These are phyloP conservation scores for Rhodotorula mucilaginosa DNA, from an alignment of 1,284 basidiomycete genomes.

Conservation along the genomic window DNA sequence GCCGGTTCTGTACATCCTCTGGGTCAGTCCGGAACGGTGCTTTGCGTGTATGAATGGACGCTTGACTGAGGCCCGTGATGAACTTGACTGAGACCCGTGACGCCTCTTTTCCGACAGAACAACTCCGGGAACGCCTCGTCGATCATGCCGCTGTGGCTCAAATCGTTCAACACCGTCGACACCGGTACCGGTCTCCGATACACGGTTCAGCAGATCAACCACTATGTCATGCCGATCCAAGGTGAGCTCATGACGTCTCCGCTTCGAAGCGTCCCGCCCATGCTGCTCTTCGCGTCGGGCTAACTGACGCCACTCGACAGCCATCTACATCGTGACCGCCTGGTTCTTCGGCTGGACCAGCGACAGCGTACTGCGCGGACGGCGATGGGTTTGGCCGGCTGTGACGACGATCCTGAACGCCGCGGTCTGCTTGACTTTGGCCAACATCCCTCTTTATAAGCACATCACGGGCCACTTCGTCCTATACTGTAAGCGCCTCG, in stretches of 20 bases:
- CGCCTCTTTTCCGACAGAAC: conserved; percentile 35
- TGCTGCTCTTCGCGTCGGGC: conserved; percentile 40
- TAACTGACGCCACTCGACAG: conserved; percentile 24
- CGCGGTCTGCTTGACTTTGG: conserved; percentile 1
- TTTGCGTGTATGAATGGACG: too few species aligned
- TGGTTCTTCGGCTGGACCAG: conserved; percentile 45
- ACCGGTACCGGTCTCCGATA: conserved; percentile 45
- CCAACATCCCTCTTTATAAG: conserved; percentile 8
- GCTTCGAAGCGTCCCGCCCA: not conserved
- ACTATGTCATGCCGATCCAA: conserved; percentile 6
- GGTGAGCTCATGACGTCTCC: conserved; percentile 4
- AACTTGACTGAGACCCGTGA: not conserved
- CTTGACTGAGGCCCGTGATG: too few species aligned
- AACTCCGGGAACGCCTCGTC: conserved; percentile 25
- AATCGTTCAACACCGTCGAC: conserved; percentile 45
- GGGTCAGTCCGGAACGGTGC: conserved; percentile 22
- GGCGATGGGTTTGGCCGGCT: conserved; percentile 46
- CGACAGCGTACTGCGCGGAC: conserved; percentile 44
- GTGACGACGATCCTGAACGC: conserved; percentile 43
- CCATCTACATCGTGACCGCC: conserved; percentile 44
- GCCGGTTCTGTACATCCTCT: conserved; percentile 38
- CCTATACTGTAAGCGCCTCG: conserved; percentile 8
- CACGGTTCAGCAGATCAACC: conserved; percentile 46
- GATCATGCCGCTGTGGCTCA: conserved; percentile 46
- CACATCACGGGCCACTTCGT: conserved; percentile 5